Conservation (phyloP, 2,329 filamentous ascomycete species). For the Erysiphe pulchra region DNA sequence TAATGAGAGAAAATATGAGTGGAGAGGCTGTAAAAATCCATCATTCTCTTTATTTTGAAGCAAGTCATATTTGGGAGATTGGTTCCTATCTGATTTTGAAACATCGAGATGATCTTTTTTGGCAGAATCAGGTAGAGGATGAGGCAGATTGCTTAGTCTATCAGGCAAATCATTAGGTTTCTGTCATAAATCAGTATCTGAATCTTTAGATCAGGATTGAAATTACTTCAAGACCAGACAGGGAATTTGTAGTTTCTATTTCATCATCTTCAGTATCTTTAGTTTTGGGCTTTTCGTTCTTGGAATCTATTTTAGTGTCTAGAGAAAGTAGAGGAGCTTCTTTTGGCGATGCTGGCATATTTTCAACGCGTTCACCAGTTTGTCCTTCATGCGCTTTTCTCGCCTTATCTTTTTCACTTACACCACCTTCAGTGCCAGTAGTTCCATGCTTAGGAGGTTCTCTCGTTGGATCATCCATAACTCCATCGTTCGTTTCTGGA, state of each 20-base stretch:
- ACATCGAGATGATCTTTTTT: slow-evolving; percentile 38
- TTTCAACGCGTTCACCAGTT: slow-evolving; percentile 39
- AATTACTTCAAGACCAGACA: slow-evolving; percentile 31
- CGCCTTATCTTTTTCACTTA: slow-evolving; percentile 65
- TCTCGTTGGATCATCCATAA: slow-evolving; percentile 76
- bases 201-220: slow-evolving; percentile 5
- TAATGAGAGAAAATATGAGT: slow-evolving; percentile 77
- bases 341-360: slow-evolving; percentile 62
- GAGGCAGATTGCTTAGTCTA: slow-evolving; percentile 48
- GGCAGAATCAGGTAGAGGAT: slow-evolving; percentile 38
- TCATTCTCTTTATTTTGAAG: slow-evolving; percentile 20
- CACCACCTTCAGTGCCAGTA: slow-evolving; percentile 68
- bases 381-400: slow-evolving; percentile 40
- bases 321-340: slow-evolving; percentile 62
- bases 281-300: slow-evolving; percentile 12
- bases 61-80: slow-evolving; percentile 12
- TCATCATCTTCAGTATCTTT: slow-evolving; percentile 15
- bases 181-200: slow-evolving; percentile 18
- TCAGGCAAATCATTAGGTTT: slow-evolving; percentile 63
- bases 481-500: slow-evolving; percentile 44
- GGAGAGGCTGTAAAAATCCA: slow-evolving; percentile 50
- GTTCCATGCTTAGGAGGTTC: slow-evolving; percentile 58
- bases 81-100: slow-evolving; percentile 17
- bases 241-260: slow-evolving; percentile 9
- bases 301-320: slow-evolving; percentile 34